Evolutionary conservation across 768 basidiomycete species (phyloP).

Genomic region (Panaeolus cyanescens): DNA sequence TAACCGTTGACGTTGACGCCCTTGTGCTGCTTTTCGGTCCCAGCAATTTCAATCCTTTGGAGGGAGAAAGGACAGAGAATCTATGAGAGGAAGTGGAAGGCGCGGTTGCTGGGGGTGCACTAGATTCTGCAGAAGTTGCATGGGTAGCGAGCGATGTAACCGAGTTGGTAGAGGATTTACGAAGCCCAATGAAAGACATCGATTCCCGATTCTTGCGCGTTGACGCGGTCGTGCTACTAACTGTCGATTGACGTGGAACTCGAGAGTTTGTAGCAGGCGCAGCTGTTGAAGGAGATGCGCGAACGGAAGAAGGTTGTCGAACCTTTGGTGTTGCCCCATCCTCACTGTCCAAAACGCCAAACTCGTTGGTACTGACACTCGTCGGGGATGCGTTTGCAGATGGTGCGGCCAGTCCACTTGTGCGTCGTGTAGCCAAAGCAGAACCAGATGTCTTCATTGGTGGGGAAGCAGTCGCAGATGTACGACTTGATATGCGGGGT

Average conservation of each 20-base stretch:
- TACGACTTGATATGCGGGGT: slow-evolving; percentile 86
- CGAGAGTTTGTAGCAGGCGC: slow-evolving; percentile 47
- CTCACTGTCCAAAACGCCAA: slow-evolving; percentile 74
- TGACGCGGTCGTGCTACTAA: slow-evolving; percentile 41
- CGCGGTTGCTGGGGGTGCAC: slow-evolving; percentile 27
- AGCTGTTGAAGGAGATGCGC: slow-evolving; percentile 59
- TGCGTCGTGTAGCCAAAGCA: slow-evolving; percentile 56
- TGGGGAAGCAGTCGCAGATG: slow-evolving; percentile 75
- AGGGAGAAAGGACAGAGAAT: slow-evolving; percentile 84
- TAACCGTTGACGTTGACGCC: slow-evolving; percentile 50
- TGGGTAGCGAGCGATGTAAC: slow-evolving; percentile 67
- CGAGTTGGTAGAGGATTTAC: slow-evolving; percentile 84
- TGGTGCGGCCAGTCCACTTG: slow-evolving; percentile 56
- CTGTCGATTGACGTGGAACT: slow-evolving; percentile 65
- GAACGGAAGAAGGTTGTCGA: slow-evolving; percentile 56
- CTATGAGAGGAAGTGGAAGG: slow-evolving; percentile 53
- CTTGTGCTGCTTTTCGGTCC: slow-evolving; percentile 73
- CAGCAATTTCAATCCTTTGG: slow-evolving; percentile 79
- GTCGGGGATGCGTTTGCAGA: slow-evolving; percentile 70
- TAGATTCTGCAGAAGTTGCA: slow-evolving; percentile 20
- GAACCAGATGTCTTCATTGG: slow-evolving; percentile 57
- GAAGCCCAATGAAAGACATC: slow-evolving; percentile 72
- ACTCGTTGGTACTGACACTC: slow-evolving; percentile 62
- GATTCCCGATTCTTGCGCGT: slow-evolving; percentile 72
- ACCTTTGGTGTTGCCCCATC: slow-evolving; percentile 51